Conservation (phyloP, 768 basidiomycete genomes). For the Mycena maculata region DNA sequence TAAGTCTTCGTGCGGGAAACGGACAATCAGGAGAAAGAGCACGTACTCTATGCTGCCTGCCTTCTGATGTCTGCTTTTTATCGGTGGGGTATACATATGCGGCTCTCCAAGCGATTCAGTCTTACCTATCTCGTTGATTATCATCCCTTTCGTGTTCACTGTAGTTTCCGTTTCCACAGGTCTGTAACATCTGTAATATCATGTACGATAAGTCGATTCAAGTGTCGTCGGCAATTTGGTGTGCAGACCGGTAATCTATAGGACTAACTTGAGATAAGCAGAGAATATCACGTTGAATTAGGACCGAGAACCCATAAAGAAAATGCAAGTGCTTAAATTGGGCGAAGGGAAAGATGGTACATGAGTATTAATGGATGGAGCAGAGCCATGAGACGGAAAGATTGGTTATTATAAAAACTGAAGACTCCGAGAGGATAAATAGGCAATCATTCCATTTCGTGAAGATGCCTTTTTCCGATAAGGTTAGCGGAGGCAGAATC, state of each 20-base stretch:
- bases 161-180: not conserved
- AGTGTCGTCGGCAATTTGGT: too few species aligned
- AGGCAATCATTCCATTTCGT: slow-evolving; percentile 46
- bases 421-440: not conserved
- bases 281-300: not conserved
- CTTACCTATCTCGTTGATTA: too few species aligned
- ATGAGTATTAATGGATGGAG: slow-evolving; percentile 15
- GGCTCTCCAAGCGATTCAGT: too few species aligned
- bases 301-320: not conserved
- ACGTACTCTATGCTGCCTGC: slow-evolving; percentile 22
- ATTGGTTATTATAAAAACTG: not conserved
- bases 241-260: too few species aligned
- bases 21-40: slow-evolving; percentile 18
- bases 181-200: not conserved
- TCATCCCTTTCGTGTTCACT: not conserved
- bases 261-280: too few species aligned
- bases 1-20: slow-evolving; percentile 21
- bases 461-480: slow-evolving; percentile 46
- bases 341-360: slow-evolving; percentile 15
- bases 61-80: not conserved
- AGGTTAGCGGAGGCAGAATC: not conserved
- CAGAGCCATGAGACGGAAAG: too few species aligned
- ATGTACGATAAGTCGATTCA: not conserved
- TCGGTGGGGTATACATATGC: too few species aligned
- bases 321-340: not conserved